Evolutionary conservation across 257 asterid genomes (phyloP).

Genomic region (Hygrophila difformis): DNA sequence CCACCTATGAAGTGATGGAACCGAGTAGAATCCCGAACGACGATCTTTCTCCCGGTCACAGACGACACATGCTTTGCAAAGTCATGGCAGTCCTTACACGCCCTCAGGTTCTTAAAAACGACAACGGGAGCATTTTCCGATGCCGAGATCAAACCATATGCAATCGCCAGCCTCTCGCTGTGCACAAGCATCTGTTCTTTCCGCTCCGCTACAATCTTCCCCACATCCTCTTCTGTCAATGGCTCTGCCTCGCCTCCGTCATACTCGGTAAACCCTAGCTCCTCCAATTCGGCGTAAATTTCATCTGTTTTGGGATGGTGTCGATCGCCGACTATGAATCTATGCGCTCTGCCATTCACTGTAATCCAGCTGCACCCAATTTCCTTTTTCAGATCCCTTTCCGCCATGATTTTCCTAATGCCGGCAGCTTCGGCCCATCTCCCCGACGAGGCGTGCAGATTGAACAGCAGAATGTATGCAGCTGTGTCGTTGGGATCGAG

Average conservation of each 20-base stretch:
- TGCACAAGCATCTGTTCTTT: conserved; percentile 41
- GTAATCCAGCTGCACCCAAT: conserved; percentile 53
- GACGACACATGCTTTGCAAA: conserved; percentile 40
- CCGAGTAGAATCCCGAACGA: conserved; percentile 49
- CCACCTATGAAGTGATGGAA: conserved; percentile 50
- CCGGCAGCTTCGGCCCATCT: conserved; percentile 41
- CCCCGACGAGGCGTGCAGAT: conserved; percentile 30
- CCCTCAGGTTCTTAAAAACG: conserved; percentile 55
- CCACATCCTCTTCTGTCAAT: conserved; percentile 20
- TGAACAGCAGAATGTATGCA: conserved; percentile 46
- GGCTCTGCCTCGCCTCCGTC: conserved; percentile 10
- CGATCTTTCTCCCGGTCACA: conserved; percentile 25
- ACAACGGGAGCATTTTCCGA: conserved; percentile 20
- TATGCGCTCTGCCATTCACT: conserved; percentile 29
- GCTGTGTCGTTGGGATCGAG: conserved; percentile 44
- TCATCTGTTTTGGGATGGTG: conserved; percentile 38
- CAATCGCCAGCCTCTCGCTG: conserved; percentile 63
- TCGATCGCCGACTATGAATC: conserved; percentile 46
- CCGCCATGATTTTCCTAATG: conserved; percentile 34
- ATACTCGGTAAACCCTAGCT: conserved; percentile 13
- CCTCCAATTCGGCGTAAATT: conserved; percentile 37
- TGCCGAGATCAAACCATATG: conserved; percentile 40
- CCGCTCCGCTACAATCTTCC: conserved; percentile 20
- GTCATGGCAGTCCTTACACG: conserved; percentile 54
- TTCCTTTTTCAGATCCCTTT: conserved; percentile 35